These are phyloP conservation scores for Rhodamnia argentea DNA, from an alignment of 345 rosid genomes.

Conservation along the genomic window DNA sequence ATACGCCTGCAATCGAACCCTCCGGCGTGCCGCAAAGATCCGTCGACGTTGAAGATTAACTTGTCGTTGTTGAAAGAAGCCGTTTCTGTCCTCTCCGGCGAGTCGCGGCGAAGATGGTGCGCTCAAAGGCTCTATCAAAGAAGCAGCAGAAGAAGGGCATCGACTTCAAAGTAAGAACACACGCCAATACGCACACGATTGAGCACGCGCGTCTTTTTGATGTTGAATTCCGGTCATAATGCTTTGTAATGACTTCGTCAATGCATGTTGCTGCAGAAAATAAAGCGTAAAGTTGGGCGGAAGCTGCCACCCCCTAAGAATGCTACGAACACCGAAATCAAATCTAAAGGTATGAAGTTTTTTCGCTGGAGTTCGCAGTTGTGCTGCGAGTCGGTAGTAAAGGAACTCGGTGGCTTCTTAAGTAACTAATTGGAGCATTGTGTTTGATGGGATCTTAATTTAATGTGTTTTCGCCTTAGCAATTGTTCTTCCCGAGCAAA, in stretches of 20 bases:
- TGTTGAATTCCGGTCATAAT: not conserved
- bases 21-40: no score
- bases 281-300: constrained; percentile 79
- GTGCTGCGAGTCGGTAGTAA: not conserved
- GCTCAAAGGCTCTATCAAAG: constrained; percentile 54
- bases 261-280: constrained; percentile 40
- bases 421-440: not conserved
- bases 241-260: not conserved
- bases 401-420: not conserved
- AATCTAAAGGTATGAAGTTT: constrained; percentile 51
- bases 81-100: not conserved
- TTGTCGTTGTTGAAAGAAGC: not conserved
- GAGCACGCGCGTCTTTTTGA: not conserved
- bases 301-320: constrained; percentile 85
- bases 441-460: not conserved
- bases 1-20: no score
- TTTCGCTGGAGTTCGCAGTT: not conserved
- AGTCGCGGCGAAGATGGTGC: constrained; percentile 20
- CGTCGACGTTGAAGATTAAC: no score
- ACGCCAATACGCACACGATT: not conserved
- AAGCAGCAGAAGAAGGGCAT: constrained; percentile 79
- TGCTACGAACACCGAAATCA: constrained; percentile 79
- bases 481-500: constrained; percentile 85
- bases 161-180: constrained; percentile 56
- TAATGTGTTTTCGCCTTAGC: constrained; percentile 20